Evolutionary conservation across 805 yeast genomes (phyloP).

Genomic region (Metschnikowia picachoensis): DNA sequence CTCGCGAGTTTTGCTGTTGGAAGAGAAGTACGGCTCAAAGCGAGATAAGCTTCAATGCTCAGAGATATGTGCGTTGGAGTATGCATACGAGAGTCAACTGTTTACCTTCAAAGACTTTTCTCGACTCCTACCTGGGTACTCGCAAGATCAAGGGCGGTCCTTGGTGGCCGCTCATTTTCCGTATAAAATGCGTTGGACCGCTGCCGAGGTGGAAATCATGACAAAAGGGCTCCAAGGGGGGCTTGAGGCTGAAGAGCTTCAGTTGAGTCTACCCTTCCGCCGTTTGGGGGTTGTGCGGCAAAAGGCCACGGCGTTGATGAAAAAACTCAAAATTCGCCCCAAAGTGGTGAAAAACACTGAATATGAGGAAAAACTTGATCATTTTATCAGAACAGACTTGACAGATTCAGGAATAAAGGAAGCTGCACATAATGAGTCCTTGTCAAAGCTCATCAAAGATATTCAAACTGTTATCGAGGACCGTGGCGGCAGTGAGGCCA

Average conservation of each 20-base stretch:
- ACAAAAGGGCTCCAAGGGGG: constrained; percentile 7
- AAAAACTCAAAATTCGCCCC: constrained; percentile 2
- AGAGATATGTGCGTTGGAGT: constrained; percentile 16
- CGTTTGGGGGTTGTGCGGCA: constrained; percentile 9
- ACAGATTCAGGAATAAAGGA: constrained; percentile 14
- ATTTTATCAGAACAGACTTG: constrained; percentile 18
- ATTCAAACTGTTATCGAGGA: constrained; percentile 12
- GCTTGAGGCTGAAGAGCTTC: constrained; percentile 4
- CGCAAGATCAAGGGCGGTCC: constrained; percentile 7
- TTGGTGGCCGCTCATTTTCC: constrained; percentile 11
- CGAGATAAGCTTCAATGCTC: constrained; percentile 7
- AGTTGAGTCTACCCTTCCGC: constrained; percentile 11
- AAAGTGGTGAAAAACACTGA: constrained; percentile 2
- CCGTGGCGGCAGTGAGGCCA: constrained; percentile 13
- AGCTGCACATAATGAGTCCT: constrained; percentile 14
- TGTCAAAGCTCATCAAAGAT: constrained; percentile 8
- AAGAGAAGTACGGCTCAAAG: constrained; percentile 12
- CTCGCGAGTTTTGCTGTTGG: constrained; percentile 9
- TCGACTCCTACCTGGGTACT: constrained; percentile 8
- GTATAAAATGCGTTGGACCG: constrained; percentile 13
- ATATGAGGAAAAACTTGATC: constrained; percentile 10
- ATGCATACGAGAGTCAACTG: constrained; percentile 7
- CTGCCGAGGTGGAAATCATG: constrained; percentile 9
- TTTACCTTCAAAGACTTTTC: constrained; percentile 8
- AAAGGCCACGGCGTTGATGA: constrained; percentile 3